phyloP scores from a whole-genome alignment of 1,284 basidiomycete species.

The Sporisorium iseilematis-ciliati region DNA sequence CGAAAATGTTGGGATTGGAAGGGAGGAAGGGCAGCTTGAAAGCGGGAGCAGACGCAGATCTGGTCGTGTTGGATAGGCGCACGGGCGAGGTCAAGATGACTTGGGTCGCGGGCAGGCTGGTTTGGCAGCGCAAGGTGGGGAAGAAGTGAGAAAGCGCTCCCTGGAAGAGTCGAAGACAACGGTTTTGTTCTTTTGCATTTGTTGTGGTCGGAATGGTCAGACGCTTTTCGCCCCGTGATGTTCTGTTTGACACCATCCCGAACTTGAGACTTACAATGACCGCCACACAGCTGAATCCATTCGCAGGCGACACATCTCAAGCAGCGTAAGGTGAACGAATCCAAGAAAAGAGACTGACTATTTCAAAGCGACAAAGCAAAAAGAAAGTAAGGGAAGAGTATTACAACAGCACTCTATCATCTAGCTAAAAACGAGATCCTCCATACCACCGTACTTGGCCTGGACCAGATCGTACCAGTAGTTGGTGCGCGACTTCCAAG shows the following conservation, averaged over 20 bases:
- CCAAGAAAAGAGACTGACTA: neutral
- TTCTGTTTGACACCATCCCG: too few relatives aligned
- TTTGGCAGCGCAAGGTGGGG: conserved; percentile 21
- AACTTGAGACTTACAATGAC: too few relatives aligned
- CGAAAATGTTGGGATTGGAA: conserved; percentile 82
- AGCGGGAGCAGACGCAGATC: conserved; percentile 83
- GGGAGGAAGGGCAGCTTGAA: conserved; percentile 82
- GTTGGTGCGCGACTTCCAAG: conserved; percentile 57
- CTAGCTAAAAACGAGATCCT: conserved; percentile 43
- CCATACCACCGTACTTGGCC: conserved; percentile 51
- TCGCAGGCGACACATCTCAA: too few relatives aligned
- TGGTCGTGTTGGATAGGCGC: conserved; percentile 78
- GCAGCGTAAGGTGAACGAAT: neutral
- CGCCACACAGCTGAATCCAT: too few relatives aligned
- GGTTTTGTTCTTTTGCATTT: neutral
- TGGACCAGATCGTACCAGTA: conserved; percentile 60
- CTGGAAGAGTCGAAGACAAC: neutral
- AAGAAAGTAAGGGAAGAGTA: neutral
- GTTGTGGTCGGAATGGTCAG: neutral
- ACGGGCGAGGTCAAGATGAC: conserved; percentile 79
- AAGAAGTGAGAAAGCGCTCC: neutral
- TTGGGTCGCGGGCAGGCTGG: conserved; percentile 79
- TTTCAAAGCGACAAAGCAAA: neutral
- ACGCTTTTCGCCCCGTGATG: too few relatives aligned
- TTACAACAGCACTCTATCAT: neutral